Evolutionary conservation across 805 yeast genomes (phyloP), one percentile per base, ranked within the genome.

Genomic region (Nakazawaea molendinolei): DNA sequence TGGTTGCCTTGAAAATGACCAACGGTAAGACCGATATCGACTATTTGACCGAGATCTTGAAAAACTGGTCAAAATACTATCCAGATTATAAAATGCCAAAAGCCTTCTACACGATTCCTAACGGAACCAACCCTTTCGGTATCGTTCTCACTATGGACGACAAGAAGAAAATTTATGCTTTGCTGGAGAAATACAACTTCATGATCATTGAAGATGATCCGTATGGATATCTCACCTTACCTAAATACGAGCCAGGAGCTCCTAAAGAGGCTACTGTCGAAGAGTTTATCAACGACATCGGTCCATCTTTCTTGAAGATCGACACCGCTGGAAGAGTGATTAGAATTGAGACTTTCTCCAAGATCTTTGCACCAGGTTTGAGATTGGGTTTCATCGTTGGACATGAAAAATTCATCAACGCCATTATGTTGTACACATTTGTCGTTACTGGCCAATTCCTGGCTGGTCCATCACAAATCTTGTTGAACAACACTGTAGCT

Each of bases 191-290:
- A 46, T 63, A 70, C 50, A 71, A 74, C 48, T 63, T 74, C 39
- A 54, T 65, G 13, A 71, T 74, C 41, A 56, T 74, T 28, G 80
- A 74, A 46, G 80, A 74, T 48, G 79, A 73, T 52, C 79, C 79
- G 5, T 74, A 74, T 49, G 78, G 78, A 2, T 69, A 71, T 53
- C 55, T 71, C 44, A 55, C 65, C 16, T 52, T 68, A 39, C 67
- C 74, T 4, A 55, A 60, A 10, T 69, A 49, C 50, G 27, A 50
- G 5, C 57, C 55, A 21, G 44, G 45, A 12, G 49, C 54, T 36
- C 60, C 56, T 38, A 53, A 56, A 33, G 38, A 50, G 5, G 51
- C 46, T 33, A 42, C 58, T 5, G 48, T 61, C 5, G 58, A 66
- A n/a, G 58, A 60, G 6, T 74, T 65, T 32, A 60, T 62, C 25